A percentile compares a stretch with the other conserved stretches of the same genome.
These are phyloP conservation scores for Epichloe baconii DNA, from an alignment of 2,329 filamentous ascomycete species.

Conservation along the genomic window DNA sequence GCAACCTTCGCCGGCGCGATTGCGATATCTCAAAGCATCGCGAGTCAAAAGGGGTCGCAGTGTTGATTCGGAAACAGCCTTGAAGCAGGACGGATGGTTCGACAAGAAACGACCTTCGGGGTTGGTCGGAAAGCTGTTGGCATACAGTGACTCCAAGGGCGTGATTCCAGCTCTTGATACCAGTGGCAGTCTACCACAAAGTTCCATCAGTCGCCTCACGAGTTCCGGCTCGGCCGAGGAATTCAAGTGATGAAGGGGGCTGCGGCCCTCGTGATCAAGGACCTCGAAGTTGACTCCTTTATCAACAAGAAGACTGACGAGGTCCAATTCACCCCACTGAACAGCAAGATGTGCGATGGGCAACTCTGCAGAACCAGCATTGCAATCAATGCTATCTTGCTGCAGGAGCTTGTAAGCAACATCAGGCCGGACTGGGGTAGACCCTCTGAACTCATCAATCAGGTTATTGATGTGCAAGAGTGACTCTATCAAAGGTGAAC, in stretches of 20 bases:
- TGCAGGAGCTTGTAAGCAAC: slow-evolving; percentile 11
- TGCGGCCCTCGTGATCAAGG: slow-evolving; percentile 7
- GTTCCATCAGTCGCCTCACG: slow-evolving; percentile 12
- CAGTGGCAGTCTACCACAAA: slow-evolving; percentile 8
- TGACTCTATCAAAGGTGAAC: slow-evolving; percentile 20
- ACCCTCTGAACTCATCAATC: background rate
- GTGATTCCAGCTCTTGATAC: slow-evolving; percentile 8
- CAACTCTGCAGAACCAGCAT: slow-evolving; percentile 6
- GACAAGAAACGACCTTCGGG: slow-evolving; percentile 3
- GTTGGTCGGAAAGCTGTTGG: slow-evolving; percentile 8
- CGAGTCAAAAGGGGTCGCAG: slow-evolving; percentile 14
- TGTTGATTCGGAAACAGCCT: slow-evolving; percentile 5
- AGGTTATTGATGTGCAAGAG: slow-evolving; percentile 10
- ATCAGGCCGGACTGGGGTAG: background rate
- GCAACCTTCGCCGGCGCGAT: slow-evolving; percentile 9
- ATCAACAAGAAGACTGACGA: slow-evolving; percentile 12
- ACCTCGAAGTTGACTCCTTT: slow-evolving; percentile 9
- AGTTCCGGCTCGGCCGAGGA: slow-evolving; percentile 11
- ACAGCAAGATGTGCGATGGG: slow-evolving; percentile 5
- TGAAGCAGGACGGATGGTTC: slow-evolving; percentile 13
- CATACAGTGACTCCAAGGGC: slow-evolving; percentile 18
- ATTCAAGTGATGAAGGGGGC: slow-evolving; percentile 16
- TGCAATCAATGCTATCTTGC: slow-evolving; percentile 5
- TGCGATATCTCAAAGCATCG: slow-evolving; percentile 10
- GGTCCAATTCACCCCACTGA: slow-evolving; percentile 15